These are phyloP conservation scores for Dianthus caryophyllus DNA, from an alignment of 148 eudicot species.

Conservation along the genomic window DNA sequence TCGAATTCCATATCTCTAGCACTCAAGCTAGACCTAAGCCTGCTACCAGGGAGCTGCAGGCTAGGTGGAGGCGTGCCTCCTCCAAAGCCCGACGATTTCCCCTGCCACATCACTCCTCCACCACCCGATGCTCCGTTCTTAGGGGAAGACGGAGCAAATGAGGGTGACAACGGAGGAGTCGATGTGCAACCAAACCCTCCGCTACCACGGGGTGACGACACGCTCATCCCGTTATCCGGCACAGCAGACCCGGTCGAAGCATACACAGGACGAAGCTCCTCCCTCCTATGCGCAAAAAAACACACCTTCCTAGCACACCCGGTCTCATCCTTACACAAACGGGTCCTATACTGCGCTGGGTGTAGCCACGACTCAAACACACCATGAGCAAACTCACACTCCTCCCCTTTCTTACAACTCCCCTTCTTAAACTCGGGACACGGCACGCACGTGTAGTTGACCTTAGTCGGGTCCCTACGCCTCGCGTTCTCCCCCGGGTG, in stretches of 20 bases:
- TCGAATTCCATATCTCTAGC: slow-evolving; percentile 77
- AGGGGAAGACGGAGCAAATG: slow-evolving; percentile 51
- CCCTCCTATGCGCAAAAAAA: slow-evolving; percentile 82
- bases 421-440: slow-evolving; percentile 94
- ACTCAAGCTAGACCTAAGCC: slow-evolving; percentile 62
- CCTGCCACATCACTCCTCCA: slow-evolving; percentile 58
- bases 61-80: slow-evolving; percentile 53
- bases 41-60: slow-evolving; percentile 70
- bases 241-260: slow-evolving; percentile 87
- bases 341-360: slow-evolving; percentile 87
- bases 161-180: slow-evolving; percentile 70
- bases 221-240: slow-evolving; percentile 36
- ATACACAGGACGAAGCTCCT: slow-evolving; percentile 82
- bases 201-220: slow-evolving; percentile 1
- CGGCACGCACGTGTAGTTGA: slow-evolving; percentile 80
- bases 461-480: slow-evolving; percentile 78
- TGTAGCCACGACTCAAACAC: slow-evolving; percentile 97
- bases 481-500: slow-evolving; percentile 97
- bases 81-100: slow-evolving; percentile 30
- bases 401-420: slow-evolving; percentile 57
- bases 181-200: slow-evolving; percentile 27
- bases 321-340: slow-evolving; percentile 84
- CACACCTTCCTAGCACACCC: slow-evolving; percentile 82
- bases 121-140: slow-evolving; percentile 23
- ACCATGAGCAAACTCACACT: slow-evolving; percentile 92